Conservation (phyloP, 2,329 filamentous ascomycete genomes). For the Paracoccidioides lutzii region DNA sequence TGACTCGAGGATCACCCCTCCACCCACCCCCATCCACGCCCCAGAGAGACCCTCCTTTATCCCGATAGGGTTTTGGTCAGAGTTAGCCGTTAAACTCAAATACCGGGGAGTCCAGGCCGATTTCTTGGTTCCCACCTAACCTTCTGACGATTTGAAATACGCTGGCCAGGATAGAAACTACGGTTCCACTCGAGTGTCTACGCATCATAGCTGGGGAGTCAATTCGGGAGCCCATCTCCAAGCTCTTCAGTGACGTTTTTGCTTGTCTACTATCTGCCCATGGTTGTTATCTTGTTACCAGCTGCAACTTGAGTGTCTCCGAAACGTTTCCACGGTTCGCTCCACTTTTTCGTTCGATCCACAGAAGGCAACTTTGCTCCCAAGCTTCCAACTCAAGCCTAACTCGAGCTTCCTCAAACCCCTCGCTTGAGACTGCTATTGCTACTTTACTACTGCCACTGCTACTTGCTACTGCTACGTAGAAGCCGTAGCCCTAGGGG, state of each 20-base stretch:
- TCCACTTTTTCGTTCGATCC: slow-evolving; percentile 2
- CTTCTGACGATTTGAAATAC: slow-evolving; percentile 6
- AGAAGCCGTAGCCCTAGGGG: too few species aligned
- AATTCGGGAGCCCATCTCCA: background rate
- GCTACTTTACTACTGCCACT: too few species aligned
- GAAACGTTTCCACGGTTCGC: background rate
- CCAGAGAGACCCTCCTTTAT: slow-evolving; percentile 4
- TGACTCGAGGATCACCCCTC: slow-evolving; percentile 2
- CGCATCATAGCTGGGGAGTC: slow-evolving; percentile 2
- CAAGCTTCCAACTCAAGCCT: too few species aligned
- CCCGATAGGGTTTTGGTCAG: slow-evolving; percentile 6
- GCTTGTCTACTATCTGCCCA: background rate
- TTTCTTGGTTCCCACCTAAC: slow-evolving; percentile 10
- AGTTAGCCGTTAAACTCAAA: slow-evolving; percentile 11
- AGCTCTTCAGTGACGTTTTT: slow-evolving; percentile 2
- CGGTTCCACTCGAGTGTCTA: background rate
- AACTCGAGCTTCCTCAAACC: too few species aligned
- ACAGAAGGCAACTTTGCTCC: background rate
- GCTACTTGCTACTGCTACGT: too few species aligned
- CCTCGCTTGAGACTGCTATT: too few species aligned
- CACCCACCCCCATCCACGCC: too few species aligned
- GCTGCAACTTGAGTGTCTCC: background rate
- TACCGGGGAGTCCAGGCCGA: slow-evolving; percentile 1
- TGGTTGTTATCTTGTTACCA: background rate
- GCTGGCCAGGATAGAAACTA: background rate